Conservation (phyloP, 192 early-diverging fungal species). For the Chytriomyces hyalinus region DNA sequence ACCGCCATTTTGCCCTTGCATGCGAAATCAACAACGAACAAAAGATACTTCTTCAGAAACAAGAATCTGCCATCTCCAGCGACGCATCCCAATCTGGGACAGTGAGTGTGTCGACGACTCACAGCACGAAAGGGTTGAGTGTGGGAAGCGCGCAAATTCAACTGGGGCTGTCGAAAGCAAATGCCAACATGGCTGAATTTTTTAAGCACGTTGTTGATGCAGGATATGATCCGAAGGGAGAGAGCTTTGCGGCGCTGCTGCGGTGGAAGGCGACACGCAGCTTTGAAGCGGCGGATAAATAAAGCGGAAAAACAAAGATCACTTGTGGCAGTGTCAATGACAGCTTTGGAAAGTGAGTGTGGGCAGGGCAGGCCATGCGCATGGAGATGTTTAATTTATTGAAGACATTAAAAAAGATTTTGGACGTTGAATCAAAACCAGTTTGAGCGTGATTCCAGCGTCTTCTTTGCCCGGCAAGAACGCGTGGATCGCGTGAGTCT, state of each 20-base stretch:
- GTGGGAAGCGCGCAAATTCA: conserved; percentile 51
- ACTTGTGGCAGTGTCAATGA: background rate
- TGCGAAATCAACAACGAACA: conserved; percentile 31
- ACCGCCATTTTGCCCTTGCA: conserved; percentile 47
- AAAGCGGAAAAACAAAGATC: background rate
- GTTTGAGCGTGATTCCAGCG: conserved; percentile 79
- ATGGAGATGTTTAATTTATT: background rate
- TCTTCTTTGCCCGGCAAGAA: no score
- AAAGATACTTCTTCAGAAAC: background rate
- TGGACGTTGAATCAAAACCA: conserved; percentile 52
- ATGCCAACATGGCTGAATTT: conserved; percentile 51
- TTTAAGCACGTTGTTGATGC: conserved; percentile 28
- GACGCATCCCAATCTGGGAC: background rate
- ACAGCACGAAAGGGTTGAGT: conserved; percentile 15
- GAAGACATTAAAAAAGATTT: background rate
- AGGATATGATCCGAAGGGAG: background rate
- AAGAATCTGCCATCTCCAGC: background rate
- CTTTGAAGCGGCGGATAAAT: conserved; percentile 18
- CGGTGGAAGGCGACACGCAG: conserved; percentile 43
- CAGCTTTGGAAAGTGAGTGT: background rate
- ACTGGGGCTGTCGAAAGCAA: conserved; percentile 50
- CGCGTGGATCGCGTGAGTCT: no score
- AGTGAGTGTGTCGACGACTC: background rate
- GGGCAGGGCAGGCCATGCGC: background rate
- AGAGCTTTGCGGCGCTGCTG: conserved; percentile 29